These are phyloP conservation scores for Xylaria sp. DNA, from an alignment of 2,329 filamentous ascomycete genomes.

Conservation along the genomic window DNA sequence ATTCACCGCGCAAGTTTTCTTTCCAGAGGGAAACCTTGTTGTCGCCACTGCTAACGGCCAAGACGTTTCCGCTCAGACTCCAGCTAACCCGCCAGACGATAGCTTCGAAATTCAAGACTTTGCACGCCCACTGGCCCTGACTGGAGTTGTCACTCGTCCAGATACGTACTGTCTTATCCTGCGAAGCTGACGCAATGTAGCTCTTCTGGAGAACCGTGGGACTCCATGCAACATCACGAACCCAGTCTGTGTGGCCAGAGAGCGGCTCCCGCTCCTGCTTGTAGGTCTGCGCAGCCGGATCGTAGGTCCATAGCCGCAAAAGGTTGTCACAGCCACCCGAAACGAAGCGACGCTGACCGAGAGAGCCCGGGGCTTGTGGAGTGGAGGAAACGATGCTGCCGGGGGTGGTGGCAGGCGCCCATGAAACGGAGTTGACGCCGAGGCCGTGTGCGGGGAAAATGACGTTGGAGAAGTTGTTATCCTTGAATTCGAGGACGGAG, in stretches of 20 bases:
- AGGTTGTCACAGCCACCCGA: slow-evolving; percentile 92
- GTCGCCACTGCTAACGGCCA: slow-evolving; percentile 88
- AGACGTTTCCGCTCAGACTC: slow-evolving; percentile 93
- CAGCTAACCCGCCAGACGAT: slow-evolving; percentile 96
- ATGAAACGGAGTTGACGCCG: slow-evolving; percentile 92
- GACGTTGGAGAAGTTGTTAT: slow-evolving; percentile 85
- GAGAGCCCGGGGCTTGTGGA: slow-evolving; percentile 49
- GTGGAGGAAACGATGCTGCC: slow-evolving; percentile 77
- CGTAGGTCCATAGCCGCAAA: slow-evolving; percentile 89
- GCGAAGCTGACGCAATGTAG: slow-evolving; percentile 91
- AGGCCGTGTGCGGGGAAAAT: slow-evolving; percentile 89
- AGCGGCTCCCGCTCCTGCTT: slow-evolving; percentile 60
- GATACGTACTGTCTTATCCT: slow-evolving; percentile 96
- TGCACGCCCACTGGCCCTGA: slow-evolving; percentile 73
- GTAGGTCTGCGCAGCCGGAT: slow-evolving; percentile 55
- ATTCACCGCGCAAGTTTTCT: slow-evolving; percentile 92
- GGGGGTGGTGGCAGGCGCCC: slow-evolving; percentile 81
- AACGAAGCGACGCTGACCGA: slow-evolving; percentile 74
- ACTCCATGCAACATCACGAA: slow-evolving; percentile 94
- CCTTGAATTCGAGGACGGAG: slow-evolving; percentile 92
- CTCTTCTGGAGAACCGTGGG: slow-evolving; percentile 91
- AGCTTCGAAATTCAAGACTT: slow-evolving; percentile 80
- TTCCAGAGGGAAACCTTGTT: slow-evolving; percentile 99
- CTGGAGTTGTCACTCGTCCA: slow-evolving; percentile 75
- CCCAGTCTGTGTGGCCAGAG: slow-evolving; percentile 88